These are phyloP conservation scores for Pouteria glomerata DNA, from an alignment of 148 eudicot genomes.

Conservation along the genomic window DNA sequence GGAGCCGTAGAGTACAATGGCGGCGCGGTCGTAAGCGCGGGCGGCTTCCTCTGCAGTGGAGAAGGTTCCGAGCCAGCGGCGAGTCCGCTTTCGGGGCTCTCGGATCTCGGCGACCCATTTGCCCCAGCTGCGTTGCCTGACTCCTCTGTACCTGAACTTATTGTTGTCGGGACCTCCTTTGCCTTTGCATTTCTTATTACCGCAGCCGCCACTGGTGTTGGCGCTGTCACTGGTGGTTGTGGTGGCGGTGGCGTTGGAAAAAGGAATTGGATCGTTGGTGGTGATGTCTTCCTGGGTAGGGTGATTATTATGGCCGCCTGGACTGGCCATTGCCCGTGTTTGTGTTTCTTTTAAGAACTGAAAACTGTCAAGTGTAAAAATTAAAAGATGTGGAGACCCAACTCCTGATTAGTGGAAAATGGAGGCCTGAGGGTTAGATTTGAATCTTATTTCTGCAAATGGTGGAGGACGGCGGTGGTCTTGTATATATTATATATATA, in stretches of 20 bases:
- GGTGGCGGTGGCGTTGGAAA: conserved; percentile 15
- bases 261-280: conserved; percentile 7
- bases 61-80: conserved; percentile 92
- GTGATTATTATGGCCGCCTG: conserved; percentile 8
- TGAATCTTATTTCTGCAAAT: conserved; percentile 31
- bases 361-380: conserved; percentile 22
- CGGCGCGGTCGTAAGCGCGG: conserved; percentile 91
- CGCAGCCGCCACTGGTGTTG: background rate
- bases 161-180: conserved; percentile 78
- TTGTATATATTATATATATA: conserved; percentile 1
- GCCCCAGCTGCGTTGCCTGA: conserved; percentile 93
- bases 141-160: conserved; percentile 77
- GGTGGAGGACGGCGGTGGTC: conserved; percentile 66
- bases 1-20: conserved; percentile 61
- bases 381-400: background rate
- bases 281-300: background rate
- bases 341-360: background rate
- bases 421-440: conserved; percentile 9
- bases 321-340: background rate
- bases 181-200: conserved; percentile 27
- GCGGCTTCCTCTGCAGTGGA: conserved; percentile 96
- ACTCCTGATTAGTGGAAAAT: conserved; percentile 22
- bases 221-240: conserved; percentile 22
- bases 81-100: conserved; percentile 70
- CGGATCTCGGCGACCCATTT: conserved; percentile 98